Percentiles rank a stretch among this genome's conserved stretches.
These are phyloP conservation scores for Chrysoporthe deuterocubensis DNA, from an alignment of 2,329 filamentous ascomycete species.

Conservation along the genomic window DNA sequence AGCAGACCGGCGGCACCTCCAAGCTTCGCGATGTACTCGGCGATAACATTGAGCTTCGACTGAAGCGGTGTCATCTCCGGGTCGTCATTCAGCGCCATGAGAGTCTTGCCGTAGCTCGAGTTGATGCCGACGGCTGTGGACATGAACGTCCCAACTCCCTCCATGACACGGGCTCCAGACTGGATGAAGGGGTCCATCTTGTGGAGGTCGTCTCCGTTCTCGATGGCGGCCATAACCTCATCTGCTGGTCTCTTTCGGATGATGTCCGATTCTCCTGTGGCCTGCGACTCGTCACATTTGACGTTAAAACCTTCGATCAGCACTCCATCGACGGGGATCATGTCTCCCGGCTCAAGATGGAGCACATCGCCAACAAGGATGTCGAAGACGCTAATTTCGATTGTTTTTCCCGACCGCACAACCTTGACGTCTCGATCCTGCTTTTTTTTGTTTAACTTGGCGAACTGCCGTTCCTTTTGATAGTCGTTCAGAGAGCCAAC, in stretches of 20 bases:
- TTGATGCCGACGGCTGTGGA: conserved; percentile 74
- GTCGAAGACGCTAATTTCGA: conserved; percentile 72
- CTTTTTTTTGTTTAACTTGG: conserved; percentile 79
- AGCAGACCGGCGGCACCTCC: conserved; percentile 77
- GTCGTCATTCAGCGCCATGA: conserved; percentile 74
- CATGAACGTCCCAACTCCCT: conserved; percentile 76
- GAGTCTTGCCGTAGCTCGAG: conserved; percentile 75
- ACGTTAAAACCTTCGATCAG: conserved; percentile 74
- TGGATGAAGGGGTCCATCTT: conserved; percentile 86
- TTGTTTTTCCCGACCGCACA: conserved; percentile 70
- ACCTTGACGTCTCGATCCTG: conserved; percentile 75
- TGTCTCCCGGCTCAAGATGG: conserved; percentile 74
- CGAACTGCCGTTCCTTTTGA: conserved; percentile 80
- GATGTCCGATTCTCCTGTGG: conserved; percentile 79
- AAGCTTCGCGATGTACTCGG: conserved; percentile 77
- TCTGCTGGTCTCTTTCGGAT: conserved; percentile 70
- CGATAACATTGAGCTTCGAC: conserved; percentile 74
- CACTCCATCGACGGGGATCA: conserved; percentile 75
- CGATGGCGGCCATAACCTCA: conserved; percentile 71
- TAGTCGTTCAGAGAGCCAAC: conserved; percentile 80
- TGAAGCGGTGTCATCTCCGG: conserved; percentile 78
- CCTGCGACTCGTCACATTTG: conserved; percentile 78
- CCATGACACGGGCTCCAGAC: conserved; percentile 78
- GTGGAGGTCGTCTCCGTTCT: conserved; percentile 66
- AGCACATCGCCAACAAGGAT: conserved; percentile 72